phyloP scores from a whole-genome alignment of 352 stramenopile genomes.

The Phytophthora colocasiae region DNA sequence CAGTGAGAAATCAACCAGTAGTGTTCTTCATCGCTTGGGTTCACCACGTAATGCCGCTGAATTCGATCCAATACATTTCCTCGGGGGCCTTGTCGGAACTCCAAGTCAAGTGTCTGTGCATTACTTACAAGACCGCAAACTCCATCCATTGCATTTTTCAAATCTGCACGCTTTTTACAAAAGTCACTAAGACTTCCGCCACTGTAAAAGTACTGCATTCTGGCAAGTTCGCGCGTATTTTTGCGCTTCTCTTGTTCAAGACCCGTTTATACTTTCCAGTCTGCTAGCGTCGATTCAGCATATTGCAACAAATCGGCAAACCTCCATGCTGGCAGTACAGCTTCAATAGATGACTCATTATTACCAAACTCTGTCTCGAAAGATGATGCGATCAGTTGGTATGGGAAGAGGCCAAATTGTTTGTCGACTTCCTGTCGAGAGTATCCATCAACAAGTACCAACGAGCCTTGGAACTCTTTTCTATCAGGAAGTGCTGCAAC shows the following conservation, averaged over 20 bases:
- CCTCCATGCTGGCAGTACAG: conserved; percentile 33
- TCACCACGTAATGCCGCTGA: conserved; percentile 33
- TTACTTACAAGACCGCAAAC: conserved; percentile 15
- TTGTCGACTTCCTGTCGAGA: conserved; percentile 22
- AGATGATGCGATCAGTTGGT: conserved; percentile 28
- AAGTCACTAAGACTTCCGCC: conserved; percentile 40
- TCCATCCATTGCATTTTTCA: conserved; percentile 28
- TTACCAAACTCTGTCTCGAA: conserved; percentile 8
- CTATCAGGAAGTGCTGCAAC: conserved; percentile 25
- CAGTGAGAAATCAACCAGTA: conserved; percentile 23
- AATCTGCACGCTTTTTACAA: conserved; percentile 13
- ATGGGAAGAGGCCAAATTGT: conserved; percentile 20
- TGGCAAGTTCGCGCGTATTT: conserved; percentile 11
- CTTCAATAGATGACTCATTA: conserved; percentile 5
- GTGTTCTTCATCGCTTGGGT: conserved; percentile 27
- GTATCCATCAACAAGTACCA: conserved; percentile 34
- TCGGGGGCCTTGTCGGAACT: conserved; percentile 5
- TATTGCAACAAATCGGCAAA: conserved; percentile 28
- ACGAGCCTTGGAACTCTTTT: conserved; percentile 25
- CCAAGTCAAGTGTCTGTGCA: conserved; percentile 14
- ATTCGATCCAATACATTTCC: conserved; percentile 20
- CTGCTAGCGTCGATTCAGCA: conserved; percentile 16
- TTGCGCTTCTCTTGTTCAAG: conserved; percentile 8
- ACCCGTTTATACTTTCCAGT: conserved; percentile 29
- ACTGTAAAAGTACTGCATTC: conserved; percentile 38